Percentiles rank a stretch among this genome's conserved stretches.
phyloP scores from a whole-genome alignment of 805 yeast genomes.

The Cyberlindnera sargentensis region DNA sequence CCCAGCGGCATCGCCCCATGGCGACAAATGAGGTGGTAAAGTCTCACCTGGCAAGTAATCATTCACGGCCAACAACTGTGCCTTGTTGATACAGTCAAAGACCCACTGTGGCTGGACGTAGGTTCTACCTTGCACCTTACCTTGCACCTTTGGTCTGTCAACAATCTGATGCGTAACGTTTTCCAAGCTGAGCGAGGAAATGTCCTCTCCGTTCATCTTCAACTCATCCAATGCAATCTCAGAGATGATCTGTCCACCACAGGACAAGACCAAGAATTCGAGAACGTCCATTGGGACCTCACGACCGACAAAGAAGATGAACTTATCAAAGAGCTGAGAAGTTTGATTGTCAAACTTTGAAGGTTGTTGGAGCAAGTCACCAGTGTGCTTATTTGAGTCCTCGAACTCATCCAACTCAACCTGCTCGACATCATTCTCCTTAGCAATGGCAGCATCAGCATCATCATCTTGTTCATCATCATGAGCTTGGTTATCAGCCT shows the following conservation, averaged over 20 bases:
- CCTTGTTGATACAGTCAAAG: conserved; percentile 82
- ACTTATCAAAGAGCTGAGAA: conserved; percentile 62
- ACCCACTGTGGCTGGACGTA: conserved; percentile 98
- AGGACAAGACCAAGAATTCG: conserved; percentile 78
- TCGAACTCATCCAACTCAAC: conserved; percentile 65
- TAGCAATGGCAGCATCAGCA: conserved; percentile 27
- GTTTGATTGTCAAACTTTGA: conserved; percentile 47
- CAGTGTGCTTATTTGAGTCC: conserved; percentile 50
- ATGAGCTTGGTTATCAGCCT: conserved; percentile 31
- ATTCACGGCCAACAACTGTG: conserved; percentile 65
- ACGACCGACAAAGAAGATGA: conserved; percentile 84
- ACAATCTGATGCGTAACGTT: conserved; percentile 87
- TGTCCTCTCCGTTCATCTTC: conserved; percentile 27
- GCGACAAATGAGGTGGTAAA: conserved; percentile 93
- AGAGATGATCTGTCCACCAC: conserved; percentile 80
- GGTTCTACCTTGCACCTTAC: conserved; percentile 84
- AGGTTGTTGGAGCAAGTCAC: conserved; percentile 74
- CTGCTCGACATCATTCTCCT: conserved; percentile 33
- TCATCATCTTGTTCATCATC: conserved; percentile 27
- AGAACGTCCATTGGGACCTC: conserved; percentile 91
- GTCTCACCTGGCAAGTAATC: conserved; percentile 90
- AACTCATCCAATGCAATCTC: conserved; percentile 84
- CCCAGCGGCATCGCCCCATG: conserved; percentile 96
- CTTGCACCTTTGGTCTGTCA: conserved; percentile 78
- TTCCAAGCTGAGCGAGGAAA: conserved; percentile 47